phyloP scores from a whole-genome alignment of 2,329 filamentous ascomycete genomes.

The Penicillium sp. region DNA sequence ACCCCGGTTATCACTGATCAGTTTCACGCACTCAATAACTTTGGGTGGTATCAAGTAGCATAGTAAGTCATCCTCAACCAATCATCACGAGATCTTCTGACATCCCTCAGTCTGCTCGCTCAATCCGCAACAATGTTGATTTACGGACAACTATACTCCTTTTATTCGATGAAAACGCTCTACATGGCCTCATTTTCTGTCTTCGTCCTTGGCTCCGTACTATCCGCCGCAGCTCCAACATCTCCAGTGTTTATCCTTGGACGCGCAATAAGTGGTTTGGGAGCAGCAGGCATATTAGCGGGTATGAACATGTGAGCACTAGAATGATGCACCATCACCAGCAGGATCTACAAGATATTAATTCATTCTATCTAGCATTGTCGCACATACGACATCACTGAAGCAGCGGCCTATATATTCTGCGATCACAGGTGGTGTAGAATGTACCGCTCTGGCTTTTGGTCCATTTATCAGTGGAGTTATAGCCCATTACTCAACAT shows the following conservation, averaged over 20 bases:
- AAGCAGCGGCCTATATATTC: neutral
- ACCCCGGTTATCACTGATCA: too few relatives aligned
- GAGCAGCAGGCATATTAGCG: constrained; percentile 26
- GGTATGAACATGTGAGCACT: constrained; percentile 9
- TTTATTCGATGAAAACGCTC: constrained; percentile 33
- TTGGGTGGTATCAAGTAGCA: too few relatives aligned
- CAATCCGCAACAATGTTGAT: constrained; percentile 8
- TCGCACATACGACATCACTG: neutral
- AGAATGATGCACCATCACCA: neutral
- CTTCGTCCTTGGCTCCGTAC: constrained; percentile 32
- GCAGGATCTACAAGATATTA: neutral
- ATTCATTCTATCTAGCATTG: neutral
- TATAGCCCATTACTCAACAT: neutral
- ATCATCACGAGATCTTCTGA: too few relatives aligned
- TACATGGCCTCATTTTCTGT: constrained; percentile 30
- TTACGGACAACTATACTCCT: constrained; percentile 33
- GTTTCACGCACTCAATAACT: too few relatives aligned
- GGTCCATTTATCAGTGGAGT: constrained; percentile 10
- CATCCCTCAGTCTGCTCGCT: neutral
- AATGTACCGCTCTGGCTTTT: constrained; percentile 9
- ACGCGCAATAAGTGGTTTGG: constrained; percentile 30
- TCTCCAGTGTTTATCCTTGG: constrained; percentile 31
- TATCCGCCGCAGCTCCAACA: constrained; percentile 30
- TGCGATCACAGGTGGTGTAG: constrained; percentile 1
- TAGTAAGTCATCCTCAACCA: too few relatives aligned